These are phyloP conservation scores for Hyaloperonospora arabidopsidis DNA, from an alignment of 352 stramenopile genomes.

Conservation along the genomic window DNA sequence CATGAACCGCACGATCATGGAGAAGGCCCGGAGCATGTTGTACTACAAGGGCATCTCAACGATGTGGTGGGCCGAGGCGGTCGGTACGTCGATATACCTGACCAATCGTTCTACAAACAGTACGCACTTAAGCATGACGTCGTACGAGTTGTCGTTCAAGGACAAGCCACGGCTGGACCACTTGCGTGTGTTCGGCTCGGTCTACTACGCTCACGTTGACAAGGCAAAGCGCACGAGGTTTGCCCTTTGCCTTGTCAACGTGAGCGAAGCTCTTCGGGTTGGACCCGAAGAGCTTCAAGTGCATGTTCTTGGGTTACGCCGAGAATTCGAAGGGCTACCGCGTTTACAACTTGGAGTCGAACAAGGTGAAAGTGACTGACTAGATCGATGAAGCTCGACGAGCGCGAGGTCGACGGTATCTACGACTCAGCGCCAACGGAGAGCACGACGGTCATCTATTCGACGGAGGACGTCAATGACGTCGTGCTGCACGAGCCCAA, in stretches of 20 bases:
- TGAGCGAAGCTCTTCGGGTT: no score
- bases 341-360: background rate
- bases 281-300: constrained; percentile 2
- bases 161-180: constrained; percentile 10
- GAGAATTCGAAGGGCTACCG: background rate
- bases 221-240: background rate
- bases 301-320: background rate
- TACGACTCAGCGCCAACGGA: background rate
- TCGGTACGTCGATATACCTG: constrained; percentile 20
- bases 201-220: constrained; percentile 22
- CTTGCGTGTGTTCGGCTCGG: constrained; percentile 24
- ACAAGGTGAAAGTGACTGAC: background rate
- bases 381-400: background rate
- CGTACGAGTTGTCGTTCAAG: constrained; percentile 20
- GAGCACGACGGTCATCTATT: no score
- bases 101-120: constrained; percentile 15
- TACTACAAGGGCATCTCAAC: constrained; percentile 26
- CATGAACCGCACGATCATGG: no score
- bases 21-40: constrained; percentile 16
- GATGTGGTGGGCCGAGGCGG: no score
- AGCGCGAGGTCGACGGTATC: background rate
- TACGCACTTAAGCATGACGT: constrained; percentile 1
- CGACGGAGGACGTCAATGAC: no score
- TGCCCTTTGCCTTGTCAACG: no score
- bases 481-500: no score